Conservation (phyloP, 2,329 filamentous ascomycete genomes). For the Pestalotiopsis sp. region DNA sequence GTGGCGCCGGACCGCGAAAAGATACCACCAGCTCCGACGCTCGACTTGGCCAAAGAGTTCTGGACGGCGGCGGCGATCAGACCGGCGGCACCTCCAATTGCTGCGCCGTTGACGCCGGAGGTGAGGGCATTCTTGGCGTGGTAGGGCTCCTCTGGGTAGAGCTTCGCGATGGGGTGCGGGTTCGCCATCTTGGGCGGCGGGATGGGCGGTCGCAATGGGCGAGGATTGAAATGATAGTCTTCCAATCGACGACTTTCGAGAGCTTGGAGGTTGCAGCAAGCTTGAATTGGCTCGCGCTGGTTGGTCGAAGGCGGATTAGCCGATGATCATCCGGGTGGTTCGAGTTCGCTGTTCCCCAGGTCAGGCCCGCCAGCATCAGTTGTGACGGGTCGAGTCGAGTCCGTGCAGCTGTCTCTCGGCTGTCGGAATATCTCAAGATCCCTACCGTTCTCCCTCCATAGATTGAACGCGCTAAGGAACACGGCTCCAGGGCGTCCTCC, state of each 20-base stretch:
- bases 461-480: not conserved
- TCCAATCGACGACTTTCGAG: slow-evolving; percentile 1
- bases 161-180: slow-evolving; percentile 27
- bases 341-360: no score
- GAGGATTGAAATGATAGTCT: not conserved
- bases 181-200: slow-evolving; percentile 35
- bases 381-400: not conserved
- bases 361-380: not conserved
- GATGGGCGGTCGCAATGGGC: slow-evolving; percentile 20
- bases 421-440: slow-evolving; percentile 3
- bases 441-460: not conserved
- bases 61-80: slow-evolving; percentile 77
- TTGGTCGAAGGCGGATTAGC: slow-evolving; percentile 3
- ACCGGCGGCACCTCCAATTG: slow-evolving; percentile 69
- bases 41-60: slow-evolving; percentile 83
- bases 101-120: slow-evolving; percentile 64
- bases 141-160: slow-evolving; percentile 53
- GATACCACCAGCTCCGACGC: slow-evolving; percentile 79
- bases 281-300: slow-evolving; percentile 13
- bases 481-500: no score
- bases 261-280: slow-evolving; percentile 8
- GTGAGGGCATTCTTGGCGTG: slow-evolving; percentile 76
- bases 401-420: not conserved
- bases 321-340: not conserved
- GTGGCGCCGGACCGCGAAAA: slow-evolving; percentile 79